These are phyloP conservation scores for Suillus weaverae DNA, from an alignment of 768 basidiomycete species.

Conservation along the genomic window DNA sequence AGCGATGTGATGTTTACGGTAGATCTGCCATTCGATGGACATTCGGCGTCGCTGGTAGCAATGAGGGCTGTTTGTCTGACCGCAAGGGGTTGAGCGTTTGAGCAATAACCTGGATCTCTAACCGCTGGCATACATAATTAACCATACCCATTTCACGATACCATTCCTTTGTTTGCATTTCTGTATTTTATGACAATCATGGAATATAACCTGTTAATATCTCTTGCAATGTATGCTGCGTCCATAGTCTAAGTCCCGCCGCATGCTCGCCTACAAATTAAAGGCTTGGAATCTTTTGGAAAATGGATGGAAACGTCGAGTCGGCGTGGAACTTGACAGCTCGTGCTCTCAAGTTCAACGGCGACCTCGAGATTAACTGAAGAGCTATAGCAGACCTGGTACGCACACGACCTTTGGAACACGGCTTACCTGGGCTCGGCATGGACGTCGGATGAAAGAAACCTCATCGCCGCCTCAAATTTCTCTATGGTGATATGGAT, in stretches of 20 bases:
- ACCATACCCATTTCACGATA: slow-evolving; percentile 21
- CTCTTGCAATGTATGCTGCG: neutral
- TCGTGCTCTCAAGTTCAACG: no score
- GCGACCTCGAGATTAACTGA: no score
- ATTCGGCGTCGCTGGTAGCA: slow-evolving; percentile 68
- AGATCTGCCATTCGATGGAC: slow-evolving; percentile 73
- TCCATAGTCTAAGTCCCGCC: neutral
- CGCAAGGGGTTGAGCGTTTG: slow-evolving; percentile 64
- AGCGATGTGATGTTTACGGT: slow-evolving; percentile 91
- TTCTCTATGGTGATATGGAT: no score
- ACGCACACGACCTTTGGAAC: no score
- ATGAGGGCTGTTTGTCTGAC: slow-evolving; percentile 91
- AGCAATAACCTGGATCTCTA: slow-evolving; percentile 4
- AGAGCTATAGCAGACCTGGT: no score
- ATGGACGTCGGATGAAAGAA: no score
- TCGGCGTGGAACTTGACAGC: no score
- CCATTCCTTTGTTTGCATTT: neutral
- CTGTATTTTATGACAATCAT: neutral
- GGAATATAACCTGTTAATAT: neutral
- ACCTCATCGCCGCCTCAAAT: no score
- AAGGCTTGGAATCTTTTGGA: no score
- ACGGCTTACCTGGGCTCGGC: no score
- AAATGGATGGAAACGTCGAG: no score
- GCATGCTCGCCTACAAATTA: neutral
- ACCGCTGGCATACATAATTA: neutral